A percentile compares a stretch with the other conserved stretches of the same genome.
Conservation (phyloP, 768 basidiomycete genomes). For the Mycena venus region DNA sequence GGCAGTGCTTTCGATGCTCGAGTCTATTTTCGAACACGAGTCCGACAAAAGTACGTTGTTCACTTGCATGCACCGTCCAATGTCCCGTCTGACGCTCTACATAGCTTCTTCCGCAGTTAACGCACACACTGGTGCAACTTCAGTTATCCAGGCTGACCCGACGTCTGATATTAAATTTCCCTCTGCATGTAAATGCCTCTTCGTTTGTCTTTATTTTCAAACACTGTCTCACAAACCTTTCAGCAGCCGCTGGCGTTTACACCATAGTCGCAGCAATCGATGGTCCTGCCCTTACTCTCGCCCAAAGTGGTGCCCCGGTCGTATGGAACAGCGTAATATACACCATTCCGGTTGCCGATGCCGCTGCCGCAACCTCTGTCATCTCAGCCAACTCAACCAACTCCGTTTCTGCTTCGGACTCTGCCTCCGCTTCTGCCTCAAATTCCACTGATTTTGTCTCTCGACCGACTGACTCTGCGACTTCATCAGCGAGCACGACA, state of each 20-base stretch:
- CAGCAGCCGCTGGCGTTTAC: slow-evolving; percentile 8
- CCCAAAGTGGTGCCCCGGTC: slow-evolving; percentile 15
- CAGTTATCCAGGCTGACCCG: background rate
- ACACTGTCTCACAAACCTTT: background rate
- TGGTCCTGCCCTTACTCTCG: slow-evolving; percentile 32
- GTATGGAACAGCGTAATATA: slow-evolving; percentile 20
- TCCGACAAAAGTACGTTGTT: slow-evolving; percentile 10
- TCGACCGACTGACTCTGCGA: background rate
- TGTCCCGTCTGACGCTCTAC: background rate
- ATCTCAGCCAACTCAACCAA: background rate
- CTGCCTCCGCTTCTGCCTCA: background rate
- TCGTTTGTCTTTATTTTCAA: background rate
- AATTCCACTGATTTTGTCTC: background rate
- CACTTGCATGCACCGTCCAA: background rate
- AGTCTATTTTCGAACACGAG: slow-evolving; percentile 13
- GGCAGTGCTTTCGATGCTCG: background rate
- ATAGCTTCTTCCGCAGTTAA: too few relatives aligned
- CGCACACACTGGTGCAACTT: background rate
- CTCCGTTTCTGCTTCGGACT: background rate
- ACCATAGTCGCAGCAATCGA: slow-evolving; percentile 26
- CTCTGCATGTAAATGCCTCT: background rate
- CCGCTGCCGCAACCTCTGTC: background rate
- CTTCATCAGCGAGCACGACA: background rate
- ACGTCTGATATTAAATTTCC: background rate
- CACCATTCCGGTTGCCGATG: slow-evolving; percentile 6